Base-by-base conservation (phyloP, 1,284 basidiomycete species). In the Rhodotorula sp. region DNA sequence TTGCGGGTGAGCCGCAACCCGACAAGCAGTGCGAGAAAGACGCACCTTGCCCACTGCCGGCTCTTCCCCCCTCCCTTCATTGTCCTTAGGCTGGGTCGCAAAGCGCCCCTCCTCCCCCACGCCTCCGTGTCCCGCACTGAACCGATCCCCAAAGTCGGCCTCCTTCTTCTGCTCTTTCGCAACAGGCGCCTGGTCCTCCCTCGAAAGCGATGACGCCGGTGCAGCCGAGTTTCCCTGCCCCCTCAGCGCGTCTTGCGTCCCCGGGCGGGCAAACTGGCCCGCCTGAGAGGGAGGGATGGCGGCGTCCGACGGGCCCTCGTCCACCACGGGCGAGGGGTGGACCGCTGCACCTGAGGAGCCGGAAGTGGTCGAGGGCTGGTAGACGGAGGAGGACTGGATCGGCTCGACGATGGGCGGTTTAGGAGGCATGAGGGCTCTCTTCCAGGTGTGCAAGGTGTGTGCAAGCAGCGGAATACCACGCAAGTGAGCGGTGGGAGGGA, bases 171-270 rank as follows among this genome's bases (percentile, higher is more conserved):
- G 58, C 9, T 25, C 39, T 15, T 37, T 29, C 57, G 46, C 22
- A 4, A 44, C 64, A 1, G 56, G 56, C n/a, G 57, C 58, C 29
- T 53, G 37, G 13, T 54, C 39, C 25, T 59, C 54, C 29, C 57
- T 27, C 44, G 63, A 64, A 8, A 64, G 21, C 12, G 25, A 22
- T 17, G 27, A 3, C n/a, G 3, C 41, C 8, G 57, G 53, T 34
- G 60, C 53, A 2, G 61, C 56, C 15, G 64, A 66, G 39, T 60
- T 66, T n/a, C 64, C 57, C 58, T 66, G 57, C 10, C 64, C 64
- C 3, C 64, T 36, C 25, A 66, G 57, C 5, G 64, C 57, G 39
- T 66, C 64, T 32, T 60, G 64, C 36, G 64, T 60, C 15, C 57
- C 64, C 6, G 57, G 29, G 7, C 64, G 57, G 9, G n/a, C 25